These are phyloP conservation scores for Halenospora varia DNA, from an alignment of 495 filamentous ascomycete species.

Conservation along the genomic window DNA sequence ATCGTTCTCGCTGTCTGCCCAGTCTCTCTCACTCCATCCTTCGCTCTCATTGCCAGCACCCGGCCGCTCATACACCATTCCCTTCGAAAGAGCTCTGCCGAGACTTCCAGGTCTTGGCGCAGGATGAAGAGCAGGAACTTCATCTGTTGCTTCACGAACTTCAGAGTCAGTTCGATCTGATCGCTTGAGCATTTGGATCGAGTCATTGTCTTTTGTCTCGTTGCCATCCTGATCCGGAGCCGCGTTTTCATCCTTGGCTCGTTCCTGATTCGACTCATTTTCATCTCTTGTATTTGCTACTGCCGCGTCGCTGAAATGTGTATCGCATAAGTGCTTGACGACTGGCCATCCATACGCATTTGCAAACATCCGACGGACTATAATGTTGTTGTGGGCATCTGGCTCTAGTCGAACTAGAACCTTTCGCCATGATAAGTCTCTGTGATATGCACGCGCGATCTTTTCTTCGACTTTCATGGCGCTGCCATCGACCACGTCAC, in stretches of 20 bases:
- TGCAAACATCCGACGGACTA: constrained; percentile 91
- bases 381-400: constrained; percentile 97
- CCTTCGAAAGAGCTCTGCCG: constrained; percentile 6
- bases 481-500: constrained; percentile 46
- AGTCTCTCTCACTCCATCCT: constrained; percentile 50
- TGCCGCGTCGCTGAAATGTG: constrained; percentile 76
- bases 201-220: constrained; percentile 27
- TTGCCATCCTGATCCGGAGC: constrained; percentile 34
- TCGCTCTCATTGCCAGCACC: constrained; percentile 33
- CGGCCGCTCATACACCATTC: background rate
- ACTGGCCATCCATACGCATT: constrained; percentile 99
- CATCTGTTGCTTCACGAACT: constrained; percentile 34
- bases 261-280: constrained; percentile 34
- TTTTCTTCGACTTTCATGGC: constrained; percentile 93
- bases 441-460: constrained; percentile 92
- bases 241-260: constrained; percentile 34
- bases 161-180: constrained; percentile 34
- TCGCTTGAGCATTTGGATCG: constrained; percentile 5
- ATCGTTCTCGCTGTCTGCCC: constrained; percentile 46
- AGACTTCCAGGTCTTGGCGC: constrained; percentile 7
- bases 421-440: constrained; percentile 88
- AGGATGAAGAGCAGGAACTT: constrained; percentile 31
- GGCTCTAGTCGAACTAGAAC: constrained; percentile 93
- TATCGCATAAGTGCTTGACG: constrained; percentile 86
- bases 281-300: constrained; percentile 57